Conservation (phyloP, 164 flowering plant species). For the Stephania cephalantha region DNA sequence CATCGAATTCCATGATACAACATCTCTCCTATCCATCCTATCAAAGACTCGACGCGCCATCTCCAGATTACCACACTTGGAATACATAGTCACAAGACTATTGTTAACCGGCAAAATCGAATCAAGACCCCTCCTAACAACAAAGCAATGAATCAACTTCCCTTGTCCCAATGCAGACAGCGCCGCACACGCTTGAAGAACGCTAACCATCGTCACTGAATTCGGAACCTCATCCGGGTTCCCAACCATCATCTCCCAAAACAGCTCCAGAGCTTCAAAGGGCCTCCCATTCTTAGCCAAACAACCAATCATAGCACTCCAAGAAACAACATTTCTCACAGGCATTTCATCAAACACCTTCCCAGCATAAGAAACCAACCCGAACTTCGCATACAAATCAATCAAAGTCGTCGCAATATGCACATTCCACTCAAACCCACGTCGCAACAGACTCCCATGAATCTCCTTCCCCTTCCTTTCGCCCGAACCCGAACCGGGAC, state of each 20-base stretch:
- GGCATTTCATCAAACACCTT: constrained; percentile 54
- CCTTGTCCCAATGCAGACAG: constrained; percentile 73
- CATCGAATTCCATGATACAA: constrained; percentile 68
- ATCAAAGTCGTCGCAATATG: constrained; percentile 74
- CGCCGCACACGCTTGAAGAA: constrained; percentile 80
- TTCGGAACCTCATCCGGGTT: constrained; percentile 37
- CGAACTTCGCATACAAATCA: constrained; percentile 75
- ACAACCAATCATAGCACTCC: constrained; percentile 93
- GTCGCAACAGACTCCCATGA: constrained; percentile 63
- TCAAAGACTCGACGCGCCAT: constrained; percentile 46
- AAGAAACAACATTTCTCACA: constrained; percentile 67
- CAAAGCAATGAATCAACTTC: constrained; percentile 56
- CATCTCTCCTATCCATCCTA: constrained; percentile 46
- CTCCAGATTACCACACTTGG: constrained; percentile 62
- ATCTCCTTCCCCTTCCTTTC: constrained; percentile 54
- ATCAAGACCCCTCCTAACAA: constrained; percentile 66
- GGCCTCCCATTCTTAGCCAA: constrained; percentile 62
- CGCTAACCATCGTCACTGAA: constrained; percentile 85
- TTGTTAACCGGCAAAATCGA: constrained; percentile 52
- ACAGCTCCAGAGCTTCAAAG: constrained; percentile 61
- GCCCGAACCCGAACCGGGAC: constrained; percentile 18
- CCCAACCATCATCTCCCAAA: constrained; percentile 51
- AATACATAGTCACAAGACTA: constrained; percentile 66
- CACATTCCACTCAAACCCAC: constrained; percentile 50
- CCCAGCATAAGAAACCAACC: constrained; percentile 47